These are phyloP conservation scores for Citropsis articulata DNA, from an alignment of 345 rosid genomes.

Conservation along the genomic window DNA sequence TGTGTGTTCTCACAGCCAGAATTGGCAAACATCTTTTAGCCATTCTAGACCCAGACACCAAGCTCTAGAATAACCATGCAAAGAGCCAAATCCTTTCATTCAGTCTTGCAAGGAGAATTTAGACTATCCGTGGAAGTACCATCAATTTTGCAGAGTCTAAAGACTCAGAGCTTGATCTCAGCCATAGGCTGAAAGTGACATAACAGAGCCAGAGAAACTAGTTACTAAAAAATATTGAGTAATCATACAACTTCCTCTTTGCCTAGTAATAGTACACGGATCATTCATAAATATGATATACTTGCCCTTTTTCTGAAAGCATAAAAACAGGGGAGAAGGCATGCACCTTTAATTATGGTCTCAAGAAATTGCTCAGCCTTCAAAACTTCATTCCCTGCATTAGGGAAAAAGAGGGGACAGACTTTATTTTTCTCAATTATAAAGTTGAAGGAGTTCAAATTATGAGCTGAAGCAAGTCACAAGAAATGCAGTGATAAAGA, in stretches of 20 bases:
- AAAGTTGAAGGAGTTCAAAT: constrained; percentile 2
- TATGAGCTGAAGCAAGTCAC: not conserved
- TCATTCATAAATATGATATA: not conserved
- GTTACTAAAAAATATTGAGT: not conserved
- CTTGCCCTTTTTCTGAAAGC: not conserved
- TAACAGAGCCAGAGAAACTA: not conserved
- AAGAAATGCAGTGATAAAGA: not conserved
- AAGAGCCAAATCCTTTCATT: not conserved
- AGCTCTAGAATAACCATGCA: not conserved
- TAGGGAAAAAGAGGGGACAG: constrained; percentile 1
- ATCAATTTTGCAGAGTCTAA: not conserved
- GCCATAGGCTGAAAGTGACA: not conserved
- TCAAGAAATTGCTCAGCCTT: constrained; percentile 76
- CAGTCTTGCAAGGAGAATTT: not conserved
- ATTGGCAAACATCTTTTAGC: not conserved
- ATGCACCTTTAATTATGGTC: constrained; percentile 67
- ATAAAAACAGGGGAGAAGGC: not conserved
- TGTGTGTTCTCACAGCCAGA: not conserved
- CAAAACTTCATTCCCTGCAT: constrained; percentile 67
- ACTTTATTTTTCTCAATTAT: no score
- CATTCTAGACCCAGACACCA: not conserved
- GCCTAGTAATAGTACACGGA: not conserved
- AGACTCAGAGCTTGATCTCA: not conserved
- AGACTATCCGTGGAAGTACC: not conserved
- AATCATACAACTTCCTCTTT: not conserved